Conservation (phyloP, 331 rosid species). For the Phaseolus coccineus region DNA sequence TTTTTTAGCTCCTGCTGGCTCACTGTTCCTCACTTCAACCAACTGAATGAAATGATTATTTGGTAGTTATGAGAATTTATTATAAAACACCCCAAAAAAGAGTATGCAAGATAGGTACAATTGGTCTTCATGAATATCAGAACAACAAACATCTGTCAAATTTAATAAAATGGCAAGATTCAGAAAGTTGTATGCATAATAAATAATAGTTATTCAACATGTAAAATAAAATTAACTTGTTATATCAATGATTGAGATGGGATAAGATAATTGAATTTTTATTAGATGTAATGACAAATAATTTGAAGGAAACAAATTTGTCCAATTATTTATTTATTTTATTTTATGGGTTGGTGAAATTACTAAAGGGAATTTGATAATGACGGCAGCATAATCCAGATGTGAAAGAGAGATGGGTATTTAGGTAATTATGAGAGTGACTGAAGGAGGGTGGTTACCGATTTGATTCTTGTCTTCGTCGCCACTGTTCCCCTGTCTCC, state of each 20-base stretch:
- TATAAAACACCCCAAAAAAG: not conserved
- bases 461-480: slow-evolving; percentile 61
- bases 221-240: not conserved
- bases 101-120: not conserved
- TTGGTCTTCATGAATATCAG: slow-evolving; percentile 17
- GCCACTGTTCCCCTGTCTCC: slow-evolving; percentile 47
- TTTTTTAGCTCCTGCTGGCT: slow-evolving; percentile 3
- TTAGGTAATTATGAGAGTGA: slow-evolving; percentile 29
- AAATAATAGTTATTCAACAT: not conserved
- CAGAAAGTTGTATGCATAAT: not conserved
- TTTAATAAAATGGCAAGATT: not conserved
- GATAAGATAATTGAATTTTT: not conserved
- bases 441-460: slow-evolving; percentile 53
- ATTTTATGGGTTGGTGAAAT: not conserved
- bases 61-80: slow-evolving; percentile 21
- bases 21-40: slow-evolving; percentile 16
- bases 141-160: slow-evolving; percentile 41
- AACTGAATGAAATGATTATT: slow-evolving; percentile 12
- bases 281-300: not conserved
- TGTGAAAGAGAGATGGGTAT: slow-evolving; percentile 36
- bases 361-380: not conserved
- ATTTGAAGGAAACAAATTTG: not conserved
- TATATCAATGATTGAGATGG: not conserved
- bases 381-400: slow-evolving; percentile 8
- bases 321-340: not conserved